Evolutionary conservation across 2,329 filamentous ascomycete genomes (phyloP).

Genomic region (Verticillium albo-atrum): DNA sequence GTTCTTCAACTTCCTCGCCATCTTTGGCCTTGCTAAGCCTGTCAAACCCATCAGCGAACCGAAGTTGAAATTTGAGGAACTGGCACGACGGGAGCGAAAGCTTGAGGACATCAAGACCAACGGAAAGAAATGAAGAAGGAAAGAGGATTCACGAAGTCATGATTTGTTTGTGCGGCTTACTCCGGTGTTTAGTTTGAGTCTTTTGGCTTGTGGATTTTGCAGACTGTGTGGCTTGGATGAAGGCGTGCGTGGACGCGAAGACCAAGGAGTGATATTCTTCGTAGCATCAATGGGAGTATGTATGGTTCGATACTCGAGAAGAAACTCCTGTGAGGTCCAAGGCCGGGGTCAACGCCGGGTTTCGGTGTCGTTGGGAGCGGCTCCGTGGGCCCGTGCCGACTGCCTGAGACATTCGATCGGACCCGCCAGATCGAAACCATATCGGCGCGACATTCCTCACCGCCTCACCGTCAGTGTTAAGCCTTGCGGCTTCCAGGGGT

Average conservation of each 20-base stretch:
- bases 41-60: not conserved
- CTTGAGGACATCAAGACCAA: not conserved
- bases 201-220: not conserved
- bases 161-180: not conserved
- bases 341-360: not conserved
- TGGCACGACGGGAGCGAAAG: not conserved
- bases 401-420: not conserved
- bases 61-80: not conserved
- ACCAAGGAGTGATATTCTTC: not conserved
- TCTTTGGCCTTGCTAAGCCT: not conserved
- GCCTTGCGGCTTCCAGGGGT: not conserved
- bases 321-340: not conserved
- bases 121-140: not conserved
- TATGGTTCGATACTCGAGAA: not conserved
- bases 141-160: not conserved
- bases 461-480: not conserved
- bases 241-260: not conserved
- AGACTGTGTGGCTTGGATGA: not conserved
- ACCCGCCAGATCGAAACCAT: not conserved
- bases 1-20: not conserved
- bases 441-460: not conserved
- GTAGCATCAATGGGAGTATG: not conserved
- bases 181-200: not conserved
- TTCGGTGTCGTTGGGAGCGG: not conserved
- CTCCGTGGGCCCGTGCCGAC: not conserved